Evolutionary conservation across 805 yeast genomes (phyloP), one percentile per base, ranked within the genome.

Genomic region (Barnettozyma populi): DNA sequence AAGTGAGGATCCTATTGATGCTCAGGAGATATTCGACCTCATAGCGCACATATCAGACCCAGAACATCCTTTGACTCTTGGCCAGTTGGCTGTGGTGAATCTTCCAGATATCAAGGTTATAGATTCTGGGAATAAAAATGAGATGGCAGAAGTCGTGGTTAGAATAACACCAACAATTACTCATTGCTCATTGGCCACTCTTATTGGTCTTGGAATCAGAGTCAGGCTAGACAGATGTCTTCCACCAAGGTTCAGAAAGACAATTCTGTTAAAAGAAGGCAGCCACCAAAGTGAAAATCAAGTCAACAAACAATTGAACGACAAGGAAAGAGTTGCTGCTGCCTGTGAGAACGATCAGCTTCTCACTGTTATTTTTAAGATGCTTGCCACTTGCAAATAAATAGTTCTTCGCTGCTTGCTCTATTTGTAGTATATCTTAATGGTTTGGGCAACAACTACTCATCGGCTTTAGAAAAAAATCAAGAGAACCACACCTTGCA

Each of bases 321-420:
- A 94, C 63, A 94, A 94, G 68, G 99, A 94, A 67, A 73, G 99
- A 52, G 97, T 94, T 0, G 95, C 96, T 29, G 99, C 99, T 24
- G 99, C 99, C 0, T 90, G 98, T 66, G 99, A 94, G 61, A 94
- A 94, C 60, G 96, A 86, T 48, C 99, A 94, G 69, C 71, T 94
- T 38, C 69, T 90, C 36, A 76, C 82, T 27, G 99, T 94, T n/a
- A 86, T 94, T 35, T 85, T 90, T 55, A 89, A 85, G 53, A 94
- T 94, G 99, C 74, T 94, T 49, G 75, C 86, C 34, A 84, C 94
- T 4, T 94, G 99, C 60, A 69, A 68, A 46, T 75, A 42, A 46
- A 37, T 27, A 25, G 13, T 7, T 13, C 8, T 10, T 21, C 6
- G 19, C 21, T 20, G 18, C 2, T 18, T 10, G 20, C 6, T 18